phyloP scores from a whole-genome alignment of 345 rosid genomes.

The Citrus sp. region DNA sequence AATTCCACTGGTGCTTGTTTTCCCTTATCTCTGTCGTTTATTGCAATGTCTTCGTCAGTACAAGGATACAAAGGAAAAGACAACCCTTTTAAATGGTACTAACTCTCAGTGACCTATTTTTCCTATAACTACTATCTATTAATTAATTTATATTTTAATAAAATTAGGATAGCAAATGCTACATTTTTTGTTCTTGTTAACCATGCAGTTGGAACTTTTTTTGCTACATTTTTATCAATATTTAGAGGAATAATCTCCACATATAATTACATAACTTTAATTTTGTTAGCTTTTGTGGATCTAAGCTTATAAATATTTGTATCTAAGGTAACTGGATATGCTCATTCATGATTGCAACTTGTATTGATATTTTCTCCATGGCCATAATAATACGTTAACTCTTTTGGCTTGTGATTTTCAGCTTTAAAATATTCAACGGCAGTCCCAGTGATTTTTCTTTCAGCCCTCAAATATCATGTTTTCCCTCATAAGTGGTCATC shows the following conservation, averaged over 20 bases:
- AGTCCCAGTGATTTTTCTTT: slow-evolving; percentile 91
- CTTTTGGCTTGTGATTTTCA: slow-evolving; percentile 42
- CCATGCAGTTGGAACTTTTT: background rate
- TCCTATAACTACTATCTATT: background rate
- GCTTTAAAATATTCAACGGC: slow-evolving; percentile 97
- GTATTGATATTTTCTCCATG: background rate
- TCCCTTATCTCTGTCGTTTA: slow-evolving; percentile 83
- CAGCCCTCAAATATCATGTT: slow-evolving; percentile 94
- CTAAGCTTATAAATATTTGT: background rate
- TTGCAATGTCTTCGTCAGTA: slow-evolving; percentile 92
- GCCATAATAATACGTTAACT: slow-evolving; percentile 15
- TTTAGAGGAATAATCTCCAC: background rate
- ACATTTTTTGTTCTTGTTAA: background rate
- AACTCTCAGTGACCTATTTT: background rate
- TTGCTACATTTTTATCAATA: background rate
- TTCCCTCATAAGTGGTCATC: slow-evolving; percentile 72
- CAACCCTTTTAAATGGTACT: slow-evolving; percentile 81
- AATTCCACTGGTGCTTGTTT: slow-evolving; percentile 84
- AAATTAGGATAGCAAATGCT: background rate
- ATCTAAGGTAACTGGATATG: background rate
- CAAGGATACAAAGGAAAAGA: slow-evolving; percentile 81
- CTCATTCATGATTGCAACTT: background rate
- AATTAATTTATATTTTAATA: background rate
- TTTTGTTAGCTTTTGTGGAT: background rate
- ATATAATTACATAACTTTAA: background rate